Conservation (phyloP, 148 eudicot species). For the Nepenthes gracilis region DNA sequence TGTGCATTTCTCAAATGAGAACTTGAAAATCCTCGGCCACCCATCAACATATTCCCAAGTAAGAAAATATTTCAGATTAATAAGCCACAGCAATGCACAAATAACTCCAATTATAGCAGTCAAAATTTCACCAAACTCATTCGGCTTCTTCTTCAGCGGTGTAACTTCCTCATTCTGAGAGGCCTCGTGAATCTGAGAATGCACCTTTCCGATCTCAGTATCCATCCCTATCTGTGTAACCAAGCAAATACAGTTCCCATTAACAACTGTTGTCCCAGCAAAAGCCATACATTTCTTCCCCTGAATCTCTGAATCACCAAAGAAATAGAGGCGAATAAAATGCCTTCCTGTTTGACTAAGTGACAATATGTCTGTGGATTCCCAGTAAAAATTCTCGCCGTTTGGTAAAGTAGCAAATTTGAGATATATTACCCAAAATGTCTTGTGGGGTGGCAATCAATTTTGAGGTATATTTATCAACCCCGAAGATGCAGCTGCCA, state of each 20-base stretch:
- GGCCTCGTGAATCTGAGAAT: slow-evolving; percentile 24
- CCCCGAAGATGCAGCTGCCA: slow-evolving; percentile 40
- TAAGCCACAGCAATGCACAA: slow-evolving; percentile 32
- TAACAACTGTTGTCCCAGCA: too few relatives aligned
- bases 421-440: slow-evolving; percentile 30
- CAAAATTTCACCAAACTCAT: slow-evolving; percentile 2
- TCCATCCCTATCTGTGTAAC: slow-evolving; percentile 36
- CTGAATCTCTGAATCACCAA: not conserved
- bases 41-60: slow-evolving; percentile 39
- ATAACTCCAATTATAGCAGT: slow-evolving; percentile 34
- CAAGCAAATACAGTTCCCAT: slow-evolving; percentile 15
- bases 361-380: slow-evolving; percentile 46
- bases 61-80: slow-evolving; percentile 40
- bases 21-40: slow-evolving; percentile 39
- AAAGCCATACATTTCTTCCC: too few relatives aligned
- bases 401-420: slow-evolving; percentile 38
- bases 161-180: slow-evolving; percentile 23
- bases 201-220: slow-evolving; percentile 37
- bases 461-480: slow-evolving; percentile 45
- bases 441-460: slow-evolving; percentile 49
- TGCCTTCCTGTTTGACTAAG: slow-evolving; percentile 52
- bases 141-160: slow-evolving; percentile 35
- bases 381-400: slow-evolving; percentile 58
- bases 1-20: slow-evolving; percentile 18
- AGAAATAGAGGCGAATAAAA: slow-evolving; percentile 77